Percentiles rank a stretch among this genome's conserved stretches.
phyloP scores from a whole-genome alignment of 2,329 filamentous ascomycete genomes.

The Stachybotrys chartarum region DNA sequence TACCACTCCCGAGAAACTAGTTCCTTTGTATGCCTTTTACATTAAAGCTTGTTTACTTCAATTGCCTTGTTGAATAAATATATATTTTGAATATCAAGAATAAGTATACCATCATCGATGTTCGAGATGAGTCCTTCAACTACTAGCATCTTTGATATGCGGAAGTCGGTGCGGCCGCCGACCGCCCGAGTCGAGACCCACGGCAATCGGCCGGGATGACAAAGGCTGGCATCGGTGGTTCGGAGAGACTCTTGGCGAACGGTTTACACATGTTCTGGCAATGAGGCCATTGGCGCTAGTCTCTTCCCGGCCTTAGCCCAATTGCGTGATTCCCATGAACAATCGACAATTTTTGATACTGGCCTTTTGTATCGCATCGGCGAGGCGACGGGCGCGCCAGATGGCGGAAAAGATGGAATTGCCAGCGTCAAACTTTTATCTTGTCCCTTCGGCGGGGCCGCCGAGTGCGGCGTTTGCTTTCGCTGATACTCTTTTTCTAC shows the following conservation, averaged over 20 bases:
- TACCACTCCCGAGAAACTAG: too few relatives aligned
- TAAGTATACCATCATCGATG: too few relatives aligned
- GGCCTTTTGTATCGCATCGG: not conserved
- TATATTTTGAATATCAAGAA: too few relatives aligned
- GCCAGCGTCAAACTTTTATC: not conserved
- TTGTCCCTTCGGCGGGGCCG: too few relatives aligned
- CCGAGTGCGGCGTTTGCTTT: not conserved
- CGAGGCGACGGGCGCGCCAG: not conserved
- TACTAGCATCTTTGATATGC: not conserved
- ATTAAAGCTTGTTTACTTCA: too few relatives aligned
- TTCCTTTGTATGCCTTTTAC: too few relatives aligned
- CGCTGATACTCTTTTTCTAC: not conserved
- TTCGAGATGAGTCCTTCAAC: too few relatives aligned
- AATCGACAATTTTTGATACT: conserved; percentile 25
- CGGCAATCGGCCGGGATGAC: not conserved
- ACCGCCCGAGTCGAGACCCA: conserved; percentile 1
- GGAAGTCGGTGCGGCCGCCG: conserved; percentile 7
- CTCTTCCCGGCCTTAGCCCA: conserved; percentile 20
- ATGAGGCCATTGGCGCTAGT: conserved; percentile 14
- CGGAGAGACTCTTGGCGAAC: not conserved
- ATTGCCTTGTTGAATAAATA: too few relatives aligned
- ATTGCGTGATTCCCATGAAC: conserved; percentile 32
- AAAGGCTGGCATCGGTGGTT: not conserved
- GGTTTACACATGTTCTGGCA: conserved; percentile 3
- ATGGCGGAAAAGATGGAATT: not conserved